A percentile compares a stretch with the other conserved stretches of the same genome.
Conservation (phyloP, 192 early-diverging fungal species). For the Pecoramyces ruminantium region DNA sequence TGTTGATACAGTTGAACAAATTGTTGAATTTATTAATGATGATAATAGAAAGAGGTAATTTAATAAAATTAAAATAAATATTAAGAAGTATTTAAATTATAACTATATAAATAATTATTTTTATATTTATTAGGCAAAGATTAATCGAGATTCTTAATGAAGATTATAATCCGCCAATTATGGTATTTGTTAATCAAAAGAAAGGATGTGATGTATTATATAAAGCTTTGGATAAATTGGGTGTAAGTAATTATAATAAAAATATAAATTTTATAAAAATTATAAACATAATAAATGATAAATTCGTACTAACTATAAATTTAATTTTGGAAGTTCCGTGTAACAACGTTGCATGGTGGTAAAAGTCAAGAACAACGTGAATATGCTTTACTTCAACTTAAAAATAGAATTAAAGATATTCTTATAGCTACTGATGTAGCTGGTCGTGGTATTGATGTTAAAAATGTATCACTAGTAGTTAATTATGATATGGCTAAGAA, state of each 20-base stretch:
- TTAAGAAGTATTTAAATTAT: background rate
- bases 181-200: slow-evolving; percentile 98
- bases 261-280: background rate
- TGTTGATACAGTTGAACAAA: slow-evolving; percentile 89
- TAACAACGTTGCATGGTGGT: slow-evolving; percentile 80
- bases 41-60: slow-evolving; percentile 64
- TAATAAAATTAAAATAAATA: no score
- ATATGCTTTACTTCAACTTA: slow-evolving; percentile 59
- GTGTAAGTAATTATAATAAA: slow-evolving; percentile 14
- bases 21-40: slow-evolving; percentile 78
- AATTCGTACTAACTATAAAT: no score
- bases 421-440: slow-evolving; percentile 97
- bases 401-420: slow-evolving; percentile 63
- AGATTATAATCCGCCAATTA: slow-evolving; percentile 67
- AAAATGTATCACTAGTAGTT: slow-evolving; percentile 87
- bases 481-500: slow-evolving; percentile 98
- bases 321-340: slow-evolving; percentile 28
- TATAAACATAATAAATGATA: no score
- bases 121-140: slow-evolving; percentile 26
- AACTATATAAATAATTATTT: background rate
- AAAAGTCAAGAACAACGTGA: slow-evolving; percentile 98
- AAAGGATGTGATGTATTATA: slow-evolving; percentile 72
- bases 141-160: slow-evolving; percentile 59
- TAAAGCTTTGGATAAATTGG: slow-evolving; percentile 55
- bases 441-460: slow-evolving; percentile 96